Evolutionary conservation across 208 protist genomes (phyloP).

Genomic region (Wallacemonas sp.): DNA sequence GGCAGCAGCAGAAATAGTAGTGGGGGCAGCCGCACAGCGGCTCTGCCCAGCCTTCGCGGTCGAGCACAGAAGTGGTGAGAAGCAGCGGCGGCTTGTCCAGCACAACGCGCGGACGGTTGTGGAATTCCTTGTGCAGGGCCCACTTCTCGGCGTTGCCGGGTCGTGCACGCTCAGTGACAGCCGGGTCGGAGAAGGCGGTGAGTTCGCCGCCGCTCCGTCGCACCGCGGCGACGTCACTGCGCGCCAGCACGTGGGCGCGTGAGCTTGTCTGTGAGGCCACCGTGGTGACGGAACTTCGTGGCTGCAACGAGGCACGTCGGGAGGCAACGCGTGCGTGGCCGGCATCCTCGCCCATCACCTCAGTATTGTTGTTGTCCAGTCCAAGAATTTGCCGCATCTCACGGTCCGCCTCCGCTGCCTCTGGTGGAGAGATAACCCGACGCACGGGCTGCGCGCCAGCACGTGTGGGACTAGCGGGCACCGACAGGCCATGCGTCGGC

Average conservation of each 20-base stretch:
- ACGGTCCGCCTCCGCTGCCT: background rate
- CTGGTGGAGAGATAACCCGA: background rate
- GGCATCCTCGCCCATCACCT: background rate
- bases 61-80: slow-evolving; percentile 28
- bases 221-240: too few relatives aligned
- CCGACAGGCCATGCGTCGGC: too few relatives aligned
- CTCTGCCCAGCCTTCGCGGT: slow-evolving; percentile 28
- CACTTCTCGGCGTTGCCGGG: slow-evolving; percentile 26
- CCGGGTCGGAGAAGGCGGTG: background rate
- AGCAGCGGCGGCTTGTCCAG: slow-evolving; percentile 25
- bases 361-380: background rate
- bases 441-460: background rate
- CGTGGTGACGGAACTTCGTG: too few relatives aligned
- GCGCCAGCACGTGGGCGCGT: too few relatives aligned
- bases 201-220: too few relatives aligned
- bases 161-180: background rate
- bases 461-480: too few relatives aligned
- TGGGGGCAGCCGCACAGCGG: slow-evolving; percentile 20
- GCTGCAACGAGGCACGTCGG: too few relatives aligned
- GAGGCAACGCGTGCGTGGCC: too few relatives aligned
- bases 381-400: background rate
- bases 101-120: slow-evolving; percentile 28
- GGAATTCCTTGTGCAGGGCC: slow-evolving; percentile 29
- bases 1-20: slow-evolving; percentile 5
- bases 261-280: too few relatives aligned